Evolutionary conservation across 331 rosid genomes (phyloP).

Genomic region (Stylosanthes scabra): DNA sequence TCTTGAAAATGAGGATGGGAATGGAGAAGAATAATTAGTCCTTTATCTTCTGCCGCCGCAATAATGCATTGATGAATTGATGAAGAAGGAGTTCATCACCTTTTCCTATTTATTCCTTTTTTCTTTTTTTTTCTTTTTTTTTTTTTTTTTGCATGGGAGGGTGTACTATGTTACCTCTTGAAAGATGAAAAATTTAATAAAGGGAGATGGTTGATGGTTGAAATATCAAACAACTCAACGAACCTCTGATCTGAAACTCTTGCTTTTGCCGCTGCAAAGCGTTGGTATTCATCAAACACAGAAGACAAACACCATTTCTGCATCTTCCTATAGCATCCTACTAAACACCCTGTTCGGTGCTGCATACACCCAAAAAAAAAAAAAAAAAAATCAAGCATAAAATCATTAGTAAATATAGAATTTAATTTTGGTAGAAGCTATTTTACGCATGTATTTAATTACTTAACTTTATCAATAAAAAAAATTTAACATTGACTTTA

Average conservation of each 20-base stretch:
- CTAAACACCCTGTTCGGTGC: slow-evolving; percentile 97
- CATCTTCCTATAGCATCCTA: slow-evolving; percentile 91
- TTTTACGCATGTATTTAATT: too few relatives aligned
- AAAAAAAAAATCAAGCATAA: neutral
- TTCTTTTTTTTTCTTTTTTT: too few relatives aligned
- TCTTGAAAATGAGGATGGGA: slow-evolving; percentile 44
- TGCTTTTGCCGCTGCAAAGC: slow-evolving; percentile 98
- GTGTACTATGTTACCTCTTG: slow-evolving; percentile 52
- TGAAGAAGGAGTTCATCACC: slow-evolving; percentile 68
- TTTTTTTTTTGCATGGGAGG: too few relatives aligned
- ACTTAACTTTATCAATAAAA: too few relatives aligned
- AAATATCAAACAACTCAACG: slow-evolving; percentile 87
- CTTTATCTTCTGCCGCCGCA: slow-evolving; percentile 47
- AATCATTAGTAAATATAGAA: too few relatives aligned
- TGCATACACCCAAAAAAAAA: slow-evolving; percentile 44
- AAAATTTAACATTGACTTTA: too few relatives aligned
- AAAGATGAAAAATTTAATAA: slow-evolving; percentile 69
- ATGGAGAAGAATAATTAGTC: slow-evolving; percentile 56
- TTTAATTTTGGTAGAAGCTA: too few relatives aligned
- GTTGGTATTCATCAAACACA: slow-evolving; percentile 90
- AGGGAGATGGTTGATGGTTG: slow-evolving; percentile 78
- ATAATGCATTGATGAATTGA: slow-evolving; percentile 34
- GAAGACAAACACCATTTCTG: slow-evolving; percentile 95
- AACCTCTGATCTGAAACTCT: slow-evolving; percentile 97
- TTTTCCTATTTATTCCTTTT: slow-evolving; percentile 54